Evolutionary conservation across 1,284 basidiomycete species (phyloP).

Genomic region (Tremellales sp.): DNA sequence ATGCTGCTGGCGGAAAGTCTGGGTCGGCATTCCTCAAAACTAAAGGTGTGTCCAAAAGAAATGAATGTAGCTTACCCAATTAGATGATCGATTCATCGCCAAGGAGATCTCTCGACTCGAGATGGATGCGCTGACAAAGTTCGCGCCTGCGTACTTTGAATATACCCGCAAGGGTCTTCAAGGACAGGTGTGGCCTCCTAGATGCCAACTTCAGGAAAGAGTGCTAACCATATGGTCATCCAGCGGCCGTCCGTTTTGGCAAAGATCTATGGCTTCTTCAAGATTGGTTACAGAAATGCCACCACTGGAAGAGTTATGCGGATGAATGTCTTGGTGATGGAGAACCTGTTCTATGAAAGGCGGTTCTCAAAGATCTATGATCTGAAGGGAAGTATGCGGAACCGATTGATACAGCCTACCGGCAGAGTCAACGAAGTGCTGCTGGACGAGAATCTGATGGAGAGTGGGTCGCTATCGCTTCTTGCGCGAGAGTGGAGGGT

Average conservation of each 20-base stretch:
- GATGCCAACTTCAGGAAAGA: not conserved
- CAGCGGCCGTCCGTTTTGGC: constrained; percentile 90
- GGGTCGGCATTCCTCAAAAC: constrained; percentile 97
- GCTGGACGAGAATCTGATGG: constrained; percentile 50
- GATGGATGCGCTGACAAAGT: constrained; percentile 91
- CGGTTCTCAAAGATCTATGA: constrained; percentile 90
- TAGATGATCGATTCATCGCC: constrained; percentile 96
- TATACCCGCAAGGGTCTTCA: constrained; percentile 77
- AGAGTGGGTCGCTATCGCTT: constrained; percentile 23
- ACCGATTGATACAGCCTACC: constrained; percentile 84
- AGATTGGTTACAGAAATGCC: constrained; percentile 85
- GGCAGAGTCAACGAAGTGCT: constrained; percentile 90
- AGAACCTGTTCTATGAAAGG: constrained; percentile 93
- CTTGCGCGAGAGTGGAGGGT: not conserved
- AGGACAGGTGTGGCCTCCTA: constrained; percentile 58
- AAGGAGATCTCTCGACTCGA: constrained; percentile 93
- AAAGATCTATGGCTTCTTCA: constrained; percentile 97
- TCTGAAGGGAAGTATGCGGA: constrained; percentile 87
- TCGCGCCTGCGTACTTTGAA: constrained; percentile 95
- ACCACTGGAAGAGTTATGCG: constrained; percentile 73
- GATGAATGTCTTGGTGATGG: constrained; percentile 96
- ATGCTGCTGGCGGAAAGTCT: constrained; percentile 92
- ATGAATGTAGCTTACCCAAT: constrained; percentile 5
- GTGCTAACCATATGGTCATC: constrained; percentile 25
- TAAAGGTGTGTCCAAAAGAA: constrained; percentile 57